A percentile compares a stretch with the other conserved stretches of the same genome.
Conservation (phyloP, 495 filamentous ascomycete species). For the Aspergillus cristatus region DNA sequence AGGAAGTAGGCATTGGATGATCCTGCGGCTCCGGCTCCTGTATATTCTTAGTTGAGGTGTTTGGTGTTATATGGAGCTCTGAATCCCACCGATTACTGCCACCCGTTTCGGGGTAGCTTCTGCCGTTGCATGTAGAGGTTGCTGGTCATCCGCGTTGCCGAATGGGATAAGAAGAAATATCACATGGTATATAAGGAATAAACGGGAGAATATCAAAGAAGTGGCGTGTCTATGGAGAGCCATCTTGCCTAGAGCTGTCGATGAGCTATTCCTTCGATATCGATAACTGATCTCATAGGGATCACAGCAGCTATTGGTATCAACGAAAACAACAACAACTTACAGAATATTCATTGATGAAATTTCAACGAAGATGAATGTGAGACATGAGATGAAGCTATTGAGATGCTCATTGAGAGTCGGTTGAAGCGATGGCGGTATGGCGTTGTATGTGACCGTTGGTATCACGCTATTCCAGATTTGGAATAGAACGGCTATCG, state of each 20-base stretch:
- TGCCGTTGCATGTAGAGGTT: constrained; percentile 12
- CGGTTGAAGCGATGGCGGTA: no score
- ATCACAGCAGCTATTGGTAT: no score
- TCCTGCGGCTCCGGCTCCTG: constrained; percentile 86
- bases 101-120: constrained; percentile 26
- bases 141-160: constrained; percentile 18
- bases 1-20: constrained; percentile 81
- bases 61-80: not conserved
- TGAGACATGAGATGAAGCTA: no score
- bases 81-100: constrained; percentile 37
- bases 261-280: no score
- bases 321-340: no score
- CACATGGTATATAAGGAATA: constrained; percentile 2
- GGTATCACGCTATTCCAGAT: constrained; percentile 6
- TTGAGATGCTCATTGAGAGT: no score
- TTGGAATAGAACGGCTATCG: constrained; percentile 10
- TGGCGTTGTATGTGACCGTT: no score
- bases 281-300: no score
- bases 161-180: constrained; percentile 9
- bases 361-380: no score
- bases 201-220: not conserved
- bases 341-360: no score
- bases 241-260: no score
- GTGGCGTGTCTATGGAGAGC: not conserved
- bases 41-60: not conserved